phyloP scores from a whole-genome alignment of 768 basidiomycete species.

The Auriculariales sp. region DNA sequence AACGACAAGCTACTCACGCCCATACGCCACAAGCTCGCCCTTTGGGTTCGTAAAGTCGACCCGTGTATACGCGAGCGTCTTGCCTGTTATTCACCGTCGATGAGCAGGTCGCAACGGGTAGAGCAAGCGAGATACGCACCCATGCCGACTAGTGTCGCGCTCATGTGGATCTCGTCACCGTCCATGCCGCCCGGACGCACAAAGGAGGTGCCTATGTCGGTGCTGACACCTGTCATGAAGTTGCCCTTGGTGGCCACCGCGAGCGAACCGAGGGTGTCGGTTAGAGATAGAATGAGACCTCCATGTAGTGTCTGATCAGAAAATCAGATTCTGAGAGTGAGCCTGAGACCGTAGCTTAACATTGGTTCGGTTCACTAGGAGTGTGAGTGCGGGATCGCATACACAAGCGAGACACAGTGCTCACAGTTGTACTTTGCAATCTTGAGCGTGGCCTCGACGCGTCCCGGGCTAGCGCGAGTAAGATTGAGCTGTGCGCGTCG shows the following conservation, averaged over 20 bases:
- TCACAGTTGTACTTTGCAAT: slow-evolving; percentile 63
- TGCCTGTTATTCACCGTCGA: too few species aligned
- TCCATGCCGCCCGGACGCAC: slow-evolving; percentile 59
- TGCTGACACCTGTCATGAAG: slow-evolving; percentile 79
- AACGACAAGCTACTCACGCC: slow-evolving; percentile 34
- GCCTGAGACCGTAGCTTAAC: slow-evolving; percentile 41
- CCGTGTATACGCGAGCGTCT: slow-evolving; percentile 66
- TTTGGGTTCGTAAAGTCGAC: slow-evolving; percentile 54
- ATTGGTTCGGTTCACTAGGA: slow-evolving; percentile 45
- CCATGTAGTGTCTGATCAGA: slow-evolving; percentile 47
- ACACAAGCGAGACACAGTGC: slow-evolving; percentile 11
- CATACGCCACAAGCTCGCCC: slow-evolving; percentile 68
- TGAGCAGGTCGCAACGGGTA: background rate
- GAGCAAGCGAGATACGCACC: slow-evolving; percentile 25
- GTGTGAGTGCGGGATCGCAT: background rate
- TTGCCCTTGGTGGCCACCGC: slow-evolving; percentile 73
- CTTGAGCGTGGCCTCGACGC: slow-evolving; percentile 51
- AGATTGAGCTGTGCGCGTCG: slow-evolving; percentile 44
- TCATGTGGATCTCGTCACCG: slow-evolving; percentile 53
- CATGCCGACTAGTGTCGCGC: slow-evolving; percentile 52
- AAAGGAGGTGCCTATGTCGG: slow-evolving; percentile 66
- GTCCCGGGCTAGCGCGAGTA: slow-evolving; percentile 53
- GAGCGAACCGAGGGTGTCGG: slow-evolving; percentile 73
- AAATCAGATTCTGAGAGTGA: background rate
- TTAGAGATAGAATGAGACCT: slow-evolving; percentile 66